Conservation (phyloP, 108 stramenopile species). For the Nitzschia sp. region DNA sequence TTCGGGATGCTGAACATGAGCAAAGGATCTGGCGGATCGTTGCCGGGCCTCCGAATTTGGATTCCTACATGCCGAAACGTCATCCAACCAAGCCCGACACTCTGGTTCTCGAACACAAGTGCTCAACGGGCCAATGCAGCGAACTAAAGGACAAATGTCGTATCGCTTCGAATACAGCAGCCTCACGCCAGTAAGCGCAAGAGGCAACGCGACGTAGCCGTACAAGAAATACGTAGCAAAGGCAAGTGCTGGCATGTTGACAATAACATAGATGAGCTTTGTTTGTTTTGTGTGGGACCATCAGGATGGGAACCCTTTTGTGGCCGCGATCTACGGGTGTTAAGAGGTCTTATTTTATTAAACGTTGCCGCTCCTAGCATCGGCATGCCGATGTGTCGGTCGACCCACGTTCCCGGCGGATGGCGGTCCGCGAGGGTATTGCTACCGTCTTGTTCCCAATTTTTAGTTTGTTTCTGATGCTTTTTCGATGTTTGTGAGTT, state of each 20-base stretch:
- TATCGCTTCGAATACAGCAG: not conserved
- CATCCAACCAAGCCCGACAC: not conserved
- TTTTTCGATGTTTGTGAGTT: too few species aligned
- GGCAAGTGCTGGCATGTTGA: not conserved
- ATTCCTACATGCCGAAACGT: not conserved
- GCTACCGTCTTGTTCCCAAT: too few species aligned
- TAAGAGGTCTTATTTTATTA: too few species aligned
- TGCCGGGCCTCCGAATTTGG: not conserved
- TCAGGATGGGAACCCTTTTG: too few species aligned
- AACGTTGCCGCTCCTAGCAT: too few species aligned
- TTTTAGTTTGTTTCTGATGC: too few species aligned
- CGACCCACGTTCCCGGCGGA: too few species aligned
- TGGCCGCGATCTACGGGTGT: too few species aligned
- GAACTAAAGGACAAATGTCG: slow-evolving; percentile 4
- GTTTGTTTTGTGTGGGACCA: too few species aligned
- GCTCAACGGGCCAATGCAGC: not conserved
- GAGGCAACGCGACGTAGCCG: not conserved
- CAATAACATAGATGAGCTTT: too few species aligned
- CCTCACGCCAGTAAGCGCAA: not conserved
- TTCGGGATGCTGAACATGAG: slow-evolving; percentile 10
- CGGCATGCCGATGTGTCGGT: too few species aligned
- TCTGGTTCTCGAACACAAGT: not conserved
- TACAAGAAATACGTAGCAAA: not conserved
- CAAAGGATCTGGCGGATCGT: not conserved
- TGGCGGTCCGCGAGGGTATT: too few species aligned